Conservation (phyloP, 495 filamentous ascomycete genomes). For the Achaetomiella virescens region DNA sequence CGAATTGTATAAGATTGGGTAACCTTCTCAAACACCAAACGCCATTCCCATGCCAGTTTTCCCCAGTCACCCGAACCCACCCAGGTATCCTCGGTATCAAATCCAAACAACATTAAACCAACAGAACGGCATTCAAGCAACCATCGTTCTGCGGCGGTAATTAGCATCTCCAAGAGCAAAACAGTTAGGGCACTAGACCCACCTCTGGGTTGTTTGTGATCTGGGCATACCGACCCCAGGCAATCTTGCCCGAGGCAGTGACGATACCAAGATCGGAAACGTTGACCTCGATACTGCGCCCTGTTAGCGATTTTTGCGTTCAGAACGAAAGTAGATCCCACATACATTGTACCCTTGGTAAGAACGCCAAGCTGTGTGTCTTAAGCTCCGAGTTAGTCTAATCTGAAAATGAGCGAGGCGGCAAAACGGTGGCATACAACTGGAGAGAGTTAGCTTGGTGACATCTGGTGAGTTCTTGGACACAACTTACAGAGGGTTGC, state of each 20-base stretch:
- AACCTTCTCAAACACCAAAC: slow-evolving; percentile 25
- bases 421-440: not conserved
- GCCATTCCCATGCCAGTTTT: slow-evolving; percentile 22
- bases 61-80: not conserved
- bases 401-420: not conserved
- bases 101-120: slow-evolving; percentile 26
- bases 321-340: not conserved
- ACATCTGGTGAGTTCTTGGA: not conserved
- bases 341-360: slow-evolving; percentile 79
- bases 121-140: slow-evolving; percentile 39
- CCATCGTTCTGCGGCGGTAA: slow-evolving; percentile 31
- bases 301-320: not conserved
- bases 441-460: not conserved
- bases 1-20: not conserved
- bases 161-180: not conserved
- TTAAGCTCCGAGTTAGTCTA: slow-evolving; percentile 1
- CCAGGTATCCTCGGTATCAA: slow-evolving; percentile 1
- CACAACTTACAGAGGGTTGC: slow-evolving; percentile 69
- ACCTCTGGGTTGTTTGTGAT: slow-evolving; percentile 59
- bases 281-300: slow-evolving; percentile 71
- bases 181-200: not conserved
- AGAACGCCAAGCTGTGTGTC: slow-evolving; percentile 85
- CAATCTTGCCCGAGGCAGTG: slow-evolving; percentile 86
- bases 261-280: slow-evolving; percentile 89
- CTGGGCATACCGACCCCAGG: slow-evolving; percentile 79